These are phyloP conservation scores for Scleromitrula shiraiana DNA, from an alignment of 2,329 filamentous ascomycete species.

Conservation along the genomic window DNA sequence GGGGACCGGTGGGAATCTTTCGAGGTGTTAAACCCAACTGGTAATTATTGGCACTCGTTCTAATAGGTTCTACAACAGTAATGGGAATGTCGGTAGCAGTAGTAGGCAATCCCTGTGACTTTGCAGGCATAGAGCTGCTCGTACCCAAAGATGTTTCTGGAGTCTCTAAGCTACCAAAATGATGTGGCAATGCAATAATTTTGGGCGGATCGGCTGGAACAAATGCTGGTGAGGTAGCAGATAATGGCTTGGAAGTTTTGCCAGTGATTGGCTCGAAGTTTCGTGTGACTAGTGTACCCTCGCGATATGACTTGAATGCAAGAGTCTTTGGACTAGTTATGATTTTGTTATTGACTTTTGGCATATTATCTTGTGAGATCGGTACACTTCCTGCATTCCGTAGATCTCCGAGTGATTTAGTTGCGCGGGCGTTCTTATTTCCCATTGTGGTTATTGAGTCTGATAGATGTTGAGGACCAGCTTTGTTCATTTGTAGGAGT, in stretches of 20 bases:
- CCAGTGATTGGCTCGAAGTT: neutral
- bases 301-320: conserved; percentile 5
- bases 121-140: too few species aligned
- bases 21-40: too few species aligned
- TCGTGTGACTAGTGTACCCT: conserved; percentile 5
- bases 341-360: neutral
- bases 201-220: neutral
- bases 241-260: neutral
- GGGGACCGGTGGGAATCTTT: too few species aligned
- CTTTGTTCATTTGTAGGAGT: too few species aligned
- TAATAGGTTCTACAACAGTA: too few species aligned
- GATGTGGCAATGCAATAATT: neutral
- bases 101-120: too few species aligned
- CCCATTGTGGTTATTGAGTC: neutral
- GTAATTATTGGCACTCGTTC: too few species aligned
- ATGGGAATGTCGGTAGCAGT: too few species aligned
- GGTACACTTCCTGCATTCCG: neutral
- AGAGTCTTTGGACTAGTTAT: neutral
- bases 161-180: neutral
- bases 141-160: too few species aligned
- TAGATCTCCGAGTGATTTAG: neutral
- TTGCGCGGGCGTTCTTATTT: conserved; percentile 8
- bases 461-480: neutral
- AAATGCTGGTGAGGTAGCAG: conserved; percentile 7
- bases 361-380: neutral